Base-by-base conservation (phyloP, 768 basidiomycete genomes). In the Vararia minispora region DNA sequence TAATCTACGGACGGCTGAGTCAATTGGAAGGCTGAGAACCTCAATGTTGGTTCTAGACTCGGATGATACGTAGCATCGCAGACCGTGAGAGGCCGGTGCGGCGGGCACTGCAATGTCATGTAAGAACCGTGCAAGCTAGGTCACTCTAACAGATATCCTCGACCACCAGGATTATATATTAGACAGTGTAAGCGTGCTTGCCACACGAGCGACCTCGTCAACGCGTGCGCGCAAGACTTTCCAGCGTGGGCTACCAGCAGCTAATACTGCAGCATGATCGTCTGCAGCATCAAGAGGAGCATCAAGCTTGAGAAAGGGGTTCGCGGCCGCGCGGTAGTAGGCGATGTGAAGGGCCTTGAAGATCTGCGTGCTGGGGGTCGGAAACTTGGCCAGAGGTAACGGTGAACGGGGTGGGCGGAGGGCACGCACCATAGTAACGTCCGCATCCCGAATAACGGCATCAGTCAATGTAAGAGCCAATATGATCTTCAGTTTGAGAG, bases 311-410 rank as follows among this genome's bases (percentile, higher is more conserved):
- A 90, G 64, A 61, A 94, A 91, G 2, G 90, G 90, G 50, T 92
- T 91, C 28, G 85, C 80, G 33, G 87, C 69, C 17, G 89, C 72
- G 25, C 71, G 68, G 46, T 87, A 83, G 58, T 90, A 90, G 0
- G 86, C 83, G 65, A 85, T 82, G 53, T 94, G 89, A 37, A 92
- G 57, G 7, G 90, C 86, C 52, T 80, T 84, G 68, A 90, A 91
- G 28, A 86, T 74, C 89, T 94, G 50, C 20, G 35, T n/a, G 9
- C 8, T n/a, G 2, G 23, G 10, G 12, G 14, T 7, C 31, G 2
- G 32, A 7, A 21, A 36, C 25, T 39, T 11, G 42, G 39, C 14
- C 14, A 28, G 39, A 10, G 23, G 33, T 9, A 20, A 9, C 20
- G n/a, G 38, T 13, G 28, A 26, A 20, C 21, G 14, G 30, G 21